Percentiles rank a stretch among this genome's conserved stretches.
Conservation (phyloP, 345 rosid genomes). For the Heritiera littoralis region DNA sequence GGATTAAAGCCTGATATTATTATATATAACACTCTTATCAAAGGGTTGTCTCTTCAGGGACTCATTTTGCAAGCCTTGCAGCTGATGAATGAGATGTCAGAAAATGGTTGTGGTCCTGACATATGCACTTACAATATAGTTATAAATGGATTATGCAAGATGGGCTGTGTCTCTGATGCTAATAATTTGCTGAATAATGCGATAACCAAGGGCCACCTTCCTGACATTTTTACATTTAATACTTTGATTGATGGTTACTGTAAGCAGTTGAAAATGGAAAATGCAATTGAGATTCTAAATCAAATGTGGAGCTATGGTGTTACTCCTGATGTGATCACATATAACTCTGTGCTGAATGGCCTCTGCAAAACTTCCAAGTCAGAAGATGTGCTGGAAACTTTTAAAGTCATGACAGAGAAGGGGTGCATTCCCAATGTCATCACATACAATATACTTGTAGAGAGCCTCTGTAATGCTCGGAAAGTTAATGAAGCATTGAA, state of each 20-base stretch:
- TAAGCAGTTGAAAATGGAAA: slow-evolving; percentile 71
- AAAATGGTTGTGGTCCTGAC: slow-evolving; percentile 60
- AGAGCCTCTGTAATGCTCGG: slow-evolving; percentile 76
- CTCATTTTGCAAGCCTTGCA: slow-evolving; percentile 70
- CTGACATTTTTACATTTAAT: slow-evolving; percentile 84
- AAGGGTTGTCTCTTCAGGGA: slow-evolving; percentile 78
- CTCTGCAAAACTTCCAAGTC: slow-evolving; percentile 79
- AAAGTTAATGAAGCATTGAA: slow-evolving; percentile 65
- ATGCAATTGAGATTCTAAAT: slow-evolving; percentile 61
- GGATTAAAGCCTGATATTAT: slow-evolving; percentile 65
- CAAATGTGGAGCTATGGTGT: slow-evolving; percentile 68
- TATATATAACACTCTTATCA: slow-evolving; percentile 71
- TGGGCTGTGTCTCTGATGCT: slow-evolving; percentile 83
- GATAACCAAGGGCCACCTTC: slow-evolving; percentile 66
- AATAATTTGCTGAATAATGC: slow-evolving; percentile 61
- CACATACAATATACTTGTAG: slow-evolving; percentile 81
- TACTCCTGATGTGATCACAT: slow-evolving; percentile 80
- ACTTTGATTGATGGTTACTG: slow-evolving; percentile 85
- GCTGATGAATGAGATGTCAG: slow-evolving; percentile 67
- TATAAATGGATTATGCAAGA: slow-evolving; percentile 82
- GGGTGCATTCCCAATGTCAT: slow-evolving; percentile 70
- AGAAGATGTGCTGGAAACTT: slow-evolving; percentile 80
- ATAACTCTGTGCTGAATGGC: slow-evolving; percentile 85
- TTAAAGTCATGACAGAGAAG: slow-evolving; percentile 61
- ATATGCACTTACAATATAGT: slow-evolving; percentile 83